Conservation (phyloP, 805 yeast genomes). For the Dipodascopsis uninucleata region DNA sequence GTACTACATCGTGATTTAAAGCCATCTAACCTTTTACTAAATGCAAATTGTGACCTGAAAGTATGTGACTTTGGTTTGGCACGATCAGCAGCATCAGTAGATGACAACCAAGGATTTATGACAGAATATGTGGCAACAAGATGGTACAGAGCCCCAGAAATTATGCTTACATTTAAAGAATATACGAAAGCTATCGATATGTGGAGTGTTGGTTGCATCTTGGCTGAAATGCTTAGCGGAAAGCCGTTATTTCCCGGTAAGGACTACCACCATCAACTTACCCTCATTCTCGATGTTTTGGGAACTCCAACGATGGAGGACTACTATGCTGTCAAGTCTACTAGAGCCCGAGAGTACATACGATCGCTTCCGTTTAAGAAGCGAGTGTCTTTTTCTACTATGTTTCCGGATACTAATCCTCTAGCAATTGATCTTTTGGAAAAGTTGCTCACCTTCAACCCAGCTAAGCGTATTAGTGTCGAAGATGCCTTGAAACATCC, state of each 20-base stretch:
- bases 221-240: constrained; percentile 85
- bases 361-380: constrained; percentile 69
- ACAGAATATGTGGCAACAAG: constrained; percentile 97
- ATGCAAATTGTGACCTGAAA: constrained; percentile 90
- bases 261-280: constrained; percentile 87
- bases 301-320: constrained; percentile 87
- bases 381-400: constrained; percentile 51
- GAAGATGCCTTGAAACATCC: constrained; percentile 83
- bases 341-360: constrained; percentile 85
- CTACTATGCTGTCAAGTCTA: constrained; percentile 51
- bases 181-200: constrained; percentile 94
- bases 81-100: constrained; percentile 51
- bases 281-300: constrained; percentile 74
- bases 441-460: constrained; percentile 77
- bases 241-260: constrained; percentile 90
- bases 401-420: constrained; percentile 52
- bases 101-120: constrained; percentile 75
- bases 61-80: constrained; percentile 95
- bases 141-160: constrained; percentile 97
- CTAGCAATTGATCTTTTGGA: constrained; percentile 63
- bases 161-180: constrained; percentile 89
- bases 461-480: constrained; percentile 76
- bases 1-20: constrained; percentile 90
- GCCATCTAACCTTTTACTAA: constrained; percentile 80
- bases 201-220: constrained; percentile 95